Percentiles rank a stretch among this genome's conserved stretches.
Conservation (phyloP, 495 filamentous ascomycete genomes). For the Xanthoparmelia taractica region DNA sequence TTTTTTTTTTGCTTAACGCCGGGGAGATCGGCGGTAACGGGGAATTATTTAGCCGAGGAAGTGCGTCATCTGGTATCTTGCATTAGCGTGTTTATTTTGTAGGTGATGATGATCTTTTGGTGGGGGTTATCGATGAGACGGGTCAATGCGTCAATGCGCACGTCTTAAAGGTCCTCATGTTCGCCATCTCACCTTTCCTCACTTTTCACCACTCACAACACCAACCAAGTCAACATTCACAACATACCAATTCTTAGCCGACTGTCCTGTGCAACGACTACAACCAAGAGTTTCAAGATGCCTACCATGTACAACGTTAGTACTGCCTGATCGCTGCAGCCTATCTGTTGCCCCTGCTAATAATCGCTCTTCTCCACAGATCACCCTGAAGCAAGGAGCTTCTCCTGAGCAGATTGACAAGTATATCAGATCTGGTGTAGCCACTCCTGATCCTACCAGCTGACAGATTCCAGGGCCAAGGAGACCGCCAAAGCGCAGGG, state of each 20-base stretch:
- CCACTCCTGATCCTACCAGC: not conserved
- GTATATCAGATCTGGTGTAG: constrained; percentile 34
- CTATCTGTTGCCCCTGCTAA: not conserved
- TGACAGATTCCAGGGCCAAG: constrained; percentile 55
- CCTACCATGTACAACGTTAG: constrained; percentile 59
- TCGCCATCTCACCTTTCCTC: not conserved
- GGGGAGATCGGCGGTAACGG: not conserved
- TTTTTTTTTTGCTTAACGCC: not conserved
- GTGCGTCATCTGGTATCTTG: constrained; percentile 2
- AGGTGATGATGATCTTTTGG: not conserved
- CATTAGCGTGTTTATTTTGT: not conserved
- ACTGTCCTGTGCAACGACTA: not conserved
- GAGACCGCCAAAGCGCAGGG: constrained; percentile 58
- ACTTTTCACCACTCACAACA: not conserved
- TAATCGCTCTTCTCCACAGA: constrained; percentile 41
- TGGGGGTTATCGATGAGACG: not conserved
- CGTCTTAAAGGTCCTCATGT: not conserved
- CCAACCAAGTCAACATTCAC: not conserved
- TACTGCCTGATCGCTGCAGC: constrained; percentile 12
- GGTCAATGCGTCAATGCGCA: not conserved
- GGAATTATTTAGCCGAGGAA: not conserved
- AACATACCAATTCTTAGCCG: not conserved
- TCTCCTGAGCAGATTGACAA: constrained; percentile 53
- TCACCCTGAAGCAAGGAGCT: constrained; percentile 66
- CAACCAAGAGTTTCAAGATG: constrained; percentile 8